phyloP scores from a whole-genome alignment of 2,329 filamentous ascomycete genomes.

The Xylariaceae sp. region DNA sequence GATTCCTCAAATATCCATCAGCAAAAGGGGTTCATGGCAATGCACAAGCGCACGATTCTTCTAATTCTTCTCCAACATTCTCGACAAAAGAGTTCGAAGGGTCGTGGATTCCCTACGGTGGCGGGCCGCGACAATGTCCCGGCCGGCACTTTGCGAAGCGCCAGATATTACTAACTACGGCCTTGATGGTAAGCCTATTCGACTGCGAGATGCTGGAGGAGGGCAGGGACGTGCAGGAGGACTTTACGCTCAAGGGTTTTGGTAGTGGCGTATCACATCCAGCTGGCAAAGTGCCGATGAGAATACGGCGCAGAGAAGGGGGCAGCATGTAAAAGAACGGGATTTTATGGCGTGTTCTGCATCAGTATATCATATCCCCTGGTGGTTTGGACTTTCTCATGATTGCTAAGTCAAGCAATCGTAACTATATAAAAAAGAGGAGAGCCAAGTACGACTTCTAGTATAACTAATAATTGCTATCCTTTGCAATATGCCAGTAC shows the following conservation, averaged over 20 bases:
- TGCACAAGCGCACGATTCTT: not conserved
- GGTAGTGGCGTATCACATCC: constrained; percentile 39
- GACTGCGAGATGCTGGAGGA: constrained; percentile 37
- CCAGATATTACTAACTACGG: constrained; percentile 39
- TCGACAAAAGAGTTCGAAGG: constrained; percentile 39
- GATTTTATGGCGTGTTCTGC: too few relatives aligned
- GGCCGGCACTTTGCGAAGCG: constrained; percentile 43
- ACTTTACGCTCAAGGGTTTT: constrained; percentile 39
- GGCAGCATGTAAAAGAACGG: too few relatives aligned
- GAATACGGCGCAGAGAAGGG: constrained; percentile 31
- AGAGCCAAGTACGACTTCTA: too few relatives aligned
- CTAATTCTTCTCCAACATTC: constrained; percentile 31
- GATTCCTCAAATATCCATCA: constrained; percentile 34
- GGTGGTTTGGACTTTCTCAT: too few relatives aligned
- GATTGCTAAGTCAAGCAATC: too few relatives aligned
- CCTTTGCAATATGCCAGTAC: too few relatives aligned
- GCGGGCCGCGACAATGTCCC: constrained; percentile 39
- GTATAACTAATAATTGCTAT: too few relatives aligned
- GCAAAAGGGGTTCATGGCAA: not conserved
- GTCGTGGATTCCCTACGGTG: constrained; percentile 42
- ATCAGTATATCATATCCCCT: too few relatives aligned
- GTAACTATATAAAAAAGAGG: too few relatives aligned
- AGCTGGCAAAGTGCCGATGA: constrained; percentile 32
- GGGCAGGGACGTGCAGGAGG: constrained; percentile 31
- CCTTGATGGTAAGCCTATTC: constrained; percentile 32